Base-by-base conservation (phyloP, 2,329 filamentous ascomycete species). In the Cytospora piceae region DNA sequence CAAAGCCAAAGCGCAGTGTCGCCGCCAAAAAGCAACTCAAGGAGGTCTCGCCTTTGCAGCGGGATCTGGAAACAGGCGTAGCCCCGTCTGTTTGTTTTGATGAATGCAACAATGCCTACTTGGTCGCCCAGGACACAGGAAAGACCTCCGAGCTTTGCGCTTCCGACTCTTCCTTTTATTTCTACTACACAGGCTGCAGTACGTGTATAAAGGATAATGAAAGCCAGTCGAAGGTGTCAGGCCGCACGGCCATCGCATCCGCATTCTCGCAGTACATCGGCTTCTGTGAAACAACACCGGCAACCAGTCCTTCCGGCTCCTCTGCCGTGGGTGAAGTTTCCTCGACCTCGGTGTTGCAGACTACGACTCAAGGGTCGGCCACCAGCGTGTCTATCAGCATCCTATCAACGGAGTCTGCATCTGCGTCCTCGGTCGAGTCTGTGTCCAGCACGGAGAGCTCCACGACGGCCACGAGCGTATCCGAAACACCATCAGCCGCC, bases 71-170 rank as follows among this genome's bases (percentile, higher is more conserved):
- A 4, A 69, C 69, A 2, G 76, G 76, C 0, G 72, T 77, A 0
- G 52, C 78, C 0, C 85, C 86, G 0, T 61, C 79, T 0, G 54
- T 77, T 4, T 91, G 88, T 73, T 89, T 74, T 68, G 75, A 75
- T 5, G 55, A 71, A 0, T 91, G 88, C 73, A 82, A 87, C 68
- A 77, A 80, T 34, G 80, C 80, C 20, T 78, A 74, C 39, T 53
- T 80, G 3, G 82, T 84, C 69, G 84, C 77, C 0, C 77, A 84
- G 63, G 69, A 66, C 0, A 68, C 77, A 1, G 87, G 87, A 31
- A 85, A 86, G 71, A 73, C 72, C 0, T 67, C 77, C 0, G 69
- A 55, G 0, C 79, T 89, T 1, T 90, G 87, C 72, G 69, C 61
- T 0, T 0, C 59, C 0, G 73, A 59, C 8, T 85, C 83, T 0